Evolutionary conservation across 768 basidiomycete species (phyloP).

Genomic region (Suillus cothurnatus): DNA sequence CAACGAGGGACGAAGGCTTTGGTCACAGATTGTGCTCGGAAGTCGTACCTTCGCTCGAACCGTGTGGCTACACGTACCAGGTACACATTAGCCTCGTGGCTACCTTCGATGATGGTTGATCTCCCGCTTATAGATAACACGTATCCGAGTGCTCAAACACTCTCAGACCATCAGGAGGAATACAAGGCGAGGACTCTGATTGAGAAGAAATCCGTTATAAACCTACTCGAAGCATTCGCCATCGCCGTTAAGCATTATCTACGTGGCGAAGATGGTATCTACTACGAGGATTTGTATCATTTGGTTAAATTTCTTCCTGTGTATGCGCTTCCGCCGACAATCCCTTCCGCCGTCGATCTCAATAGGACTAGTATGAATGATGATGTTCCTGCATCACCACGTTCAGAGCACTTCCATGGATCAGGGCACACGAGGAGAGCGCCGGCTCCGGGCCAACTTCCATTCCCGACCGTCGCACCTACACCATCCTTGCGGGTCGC

Average conservation of each 20-base stretch:
- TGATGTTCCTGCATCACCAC: slow-evolving; percentile 12
- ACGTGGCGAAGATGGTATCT: slow-evolving; percentile 50
- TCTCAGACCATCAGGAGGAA: slow-evolving; percentile 26
- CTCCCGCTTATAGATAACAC: slow-evolving; percentile 22
- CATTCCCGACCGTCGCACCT: slow-evolving; percentile 29
- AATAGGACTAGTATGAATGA: not conserved
- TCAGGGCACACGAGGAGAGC: slow-evolving; percentile 7
- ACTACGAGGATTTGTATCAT: slow-evolving; percentile 56
- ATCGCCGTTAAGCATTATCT: slow-evolving; percentile 73
- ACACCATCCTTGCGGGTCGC: slow-evolving; percentile 18
- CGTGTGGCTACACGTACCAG: slow-evolving; percentile 69
- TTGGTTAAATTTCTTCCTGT: slow-evolving; percentile 74
- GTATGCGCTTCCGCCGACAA: slow-evolving; percentile 56
- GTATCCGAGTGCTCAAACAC: slow-evolving; percentile 21
- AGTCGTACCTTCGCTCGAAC: slow-evolving; percentile 59
- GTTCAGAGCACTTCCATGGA: slow-evolving; percentile 10
- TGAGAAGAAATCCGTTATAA: slow-evolving; percentile 71
- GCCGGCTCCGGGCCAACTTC: slow-evolving; percentile 27
- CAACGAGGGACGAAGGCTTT: slow-evolving; percentile 68
- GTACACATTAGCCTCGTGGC: slow-evolving; percentile 32
- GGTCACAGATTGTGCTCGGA: slow-evolving; percentile 66
- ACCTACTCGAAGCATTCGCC: slow-evolving; percentile 65
- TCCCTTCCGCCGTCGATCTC: slow-evolving; percentile 42
- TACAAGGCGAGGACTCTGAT: slow-evolving; percentile 53
- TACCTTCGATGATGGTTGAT: not conserved